Conservation (phyloP, 23 red algal genomes). For the Gracilaria gracilis region DNA sequence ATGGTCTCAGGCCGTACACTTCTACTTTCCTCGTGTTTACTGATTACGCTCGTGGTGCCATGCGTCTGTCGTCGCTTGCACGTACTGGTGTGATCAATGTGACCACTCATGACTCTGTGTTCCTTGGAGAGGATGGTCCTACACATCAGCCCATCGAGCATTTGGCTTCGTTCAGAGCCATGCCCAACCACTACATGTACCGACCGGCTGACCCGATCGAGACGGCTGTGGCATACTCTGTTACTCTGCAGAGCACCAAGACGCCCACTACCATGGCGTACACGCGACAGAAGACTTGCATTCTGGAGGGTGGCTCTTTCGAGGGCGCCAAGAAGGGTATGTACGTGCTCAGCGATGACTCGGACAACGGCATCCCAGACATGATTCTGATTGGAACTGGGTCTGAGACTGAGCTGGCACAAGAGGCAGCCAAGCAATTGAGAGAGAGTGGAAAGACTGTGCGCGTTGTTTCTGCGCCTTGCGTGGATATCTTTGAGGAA, state of each 20-base stretch:
- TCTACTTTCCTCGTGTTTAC: slow-evolving; percentile 99
- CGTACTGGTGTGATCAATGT: slow-evolving; percentile 80
- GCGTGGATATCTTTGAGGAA: slow-evolving; percentile 93
- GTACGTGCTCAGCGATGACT: slow-evolving; percentile 91
- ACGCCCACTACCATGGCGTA: slow-evolving; percentile 82
- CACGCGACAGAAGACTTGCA: slow-evolving; percentile 89
- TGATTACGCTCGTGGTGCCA: slow-evolving; percentile 86
- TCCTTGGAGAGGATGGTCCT: slow-evolving; percentile 95
- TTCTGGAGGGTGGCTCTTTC: slow-evolving; percentile 73
- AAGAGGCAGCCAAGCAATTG: slow-evolving; percentile 79
- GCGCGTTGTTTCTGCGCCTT: slow-evolving; percentile 91
- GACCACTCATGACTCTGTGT: slow-evolving; percentile 94
- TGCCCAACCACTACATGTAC: slow-evolving; percentile 96
- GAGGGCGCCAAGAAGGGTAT: slow-evolving; percentile 87
- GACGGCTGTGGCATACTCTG: slow-evolving; percentile 84
- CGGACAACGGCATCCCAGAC: slow-evolving; percentile 69
- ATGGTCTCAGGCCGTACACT: slow-evolving; percentile 85
- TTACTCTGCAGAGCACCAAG: slow-evolving; percentile 56
- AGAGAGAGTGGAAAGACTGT: slow-evolving; percentile 78
- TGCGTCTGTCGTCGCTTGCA: slow-evolving; percentile 88
- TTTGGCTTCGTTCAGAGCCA: slow-evolving; percentile 91
- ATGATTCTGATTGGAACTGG: slow-evolving; percentile 93
- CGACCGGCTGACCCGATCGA: slow-evolving; percentile 93
- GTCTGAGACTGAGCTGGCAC: slow-evolving; percentile 82
- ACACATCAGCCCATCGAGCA: slow-evolving; percentile 99